Evolutionary conservation across 73 alveolate species (phyloP).

Genomic region (Tetrahymena borealis): DNA sequence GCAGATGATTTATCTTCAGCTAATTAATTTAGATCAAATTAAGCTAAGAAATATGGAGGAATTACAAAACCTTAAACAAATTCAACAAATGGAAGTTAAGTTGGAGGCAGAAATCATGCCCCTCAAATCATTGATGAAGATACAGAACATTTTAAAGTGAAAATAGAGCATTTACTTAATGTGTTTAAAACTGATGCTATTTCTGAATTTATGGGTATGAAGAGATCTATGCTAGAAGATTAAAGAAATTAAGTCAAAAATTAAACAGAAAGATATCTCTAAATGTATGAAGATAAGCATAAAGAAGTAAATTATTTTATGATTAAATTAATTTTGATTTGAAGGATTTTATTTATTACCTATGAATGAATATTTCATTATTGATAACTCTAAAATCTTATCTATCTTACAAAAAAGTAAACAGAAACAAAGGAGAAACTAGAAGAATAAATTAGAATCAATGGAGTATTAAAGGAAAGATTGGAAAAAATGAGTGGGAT

Average conservation of each 20-base stretch:
- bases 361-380: no score
- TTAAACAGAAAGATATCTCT: slow-evolving; percentile 87
- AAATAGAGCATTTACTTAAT: slow-evolving; percentile 78
- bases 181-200: slow-evolving; percentile 89
- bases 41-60: neutral
- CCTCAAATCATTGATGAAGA: slow-evolving; percentile 92
- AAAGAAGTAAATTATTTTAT: slow-evolving; percentile 67
- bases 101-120: slow-evolving; percentile 41
- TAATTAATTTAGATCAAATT: neutral
- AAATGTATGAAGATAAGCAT: slow-evolving; percentile 79
- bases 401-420: neutral
- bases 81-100: neutral
- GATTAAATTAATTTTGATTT: no score
- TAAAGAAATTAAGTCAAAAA: slow-evolving; percentile 78
- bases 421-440: slow-evolving; percentile 86
- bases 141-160: slow-evolving; percentile 84
- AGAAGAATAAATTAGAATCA: slow-evolving; percentile 55
- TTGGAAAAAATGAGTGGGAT: slow-evolving; percentile 51
- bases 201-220: slow-evolving; percentile 88
- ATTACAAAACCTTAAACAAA: neutral
- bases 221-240: slow-evolving; percentile 82
- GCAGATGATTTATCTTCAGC: neutral
- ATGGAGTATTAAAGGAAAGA: slow-evolving; percentile 42
- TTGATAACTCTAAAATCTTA: neutral
- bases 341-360: no score